Percentiles rank a stretch among this genome's conserved stretches.
These are phyloP conservation scores for Pontederia crassipes DNA, from an alignment of 176 grass and related monocot species.

Conservation along the genomic window DNA sequence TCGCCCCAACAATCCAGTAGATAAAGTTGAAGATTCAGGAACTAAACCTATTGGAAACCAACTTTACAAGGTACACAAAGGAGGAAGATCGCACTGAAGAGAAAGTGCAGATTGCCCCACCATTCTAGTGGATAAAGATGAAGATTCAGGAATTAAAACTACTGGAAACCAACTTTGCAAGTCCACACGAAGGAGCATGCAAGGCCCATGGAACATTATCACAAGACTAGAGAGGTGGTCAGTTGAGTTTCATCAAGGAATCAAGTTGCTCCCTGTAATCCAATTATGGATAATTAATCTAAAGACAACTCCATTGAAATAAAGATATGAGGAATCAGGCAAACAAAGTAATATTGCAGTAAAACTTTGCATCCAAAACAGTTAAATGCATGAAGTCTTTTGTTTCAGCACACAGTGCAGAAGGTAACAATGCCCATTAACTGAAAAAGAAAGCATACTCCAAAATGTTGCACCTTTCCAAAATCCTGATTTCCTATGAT, in stretches of 20 bases:
- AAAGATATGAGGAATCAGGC: constrained; percentile 14
- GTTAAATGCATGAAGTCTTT: constrained; percentile 30
- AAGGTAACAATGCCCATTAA: constrained; percentile 26
- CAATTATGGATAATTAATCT: constrained; percentile 21
- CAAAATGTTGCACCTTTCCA: constrained; percentile 30
- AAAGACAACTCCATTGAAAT: constrained; percentile 28
- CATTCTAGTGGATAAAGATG: too few relatives aligned
- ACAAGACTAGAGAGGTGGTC: constrained; percentile 51
- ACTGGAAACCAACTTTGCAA: too few relatives aligned
- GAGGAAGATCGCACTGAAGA: constrained; percentile 32
- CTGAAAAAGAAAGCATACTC: constrained; percentile 6
- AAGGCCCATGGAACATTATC: constrained; percentile 79
- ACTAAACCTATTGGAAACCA: constrained; percentile 52
- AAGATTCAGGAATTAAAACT: too few relatives aligned
- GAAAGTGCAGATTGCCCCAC: too few relatives aligned
- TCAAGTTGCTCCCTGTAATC: constrained; percentile 80
- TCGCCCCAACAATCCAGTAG: constrained; percentile 30
- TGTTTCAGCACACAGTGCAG: constrained; percentile 27
- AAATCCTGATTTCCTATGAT: constrained; percentile 23
- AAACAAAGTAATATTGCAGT: constrained; percentile 2
- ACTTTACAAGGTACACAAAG: constrained; percentile 60
- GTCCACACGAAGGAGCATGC: constrained; percentile 1
- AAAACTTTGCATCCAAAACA: constrained; percentile 15
- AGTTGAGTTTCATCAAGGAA: constrained; percentile 86
- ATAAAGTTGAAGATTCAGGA: constrained; percentile 34